These are phyloP conservation scores for Penicillium lividum DNA, from an alignment of 495 filamentous ascomycete genomes.

Conservation along the genomic window DNA sequence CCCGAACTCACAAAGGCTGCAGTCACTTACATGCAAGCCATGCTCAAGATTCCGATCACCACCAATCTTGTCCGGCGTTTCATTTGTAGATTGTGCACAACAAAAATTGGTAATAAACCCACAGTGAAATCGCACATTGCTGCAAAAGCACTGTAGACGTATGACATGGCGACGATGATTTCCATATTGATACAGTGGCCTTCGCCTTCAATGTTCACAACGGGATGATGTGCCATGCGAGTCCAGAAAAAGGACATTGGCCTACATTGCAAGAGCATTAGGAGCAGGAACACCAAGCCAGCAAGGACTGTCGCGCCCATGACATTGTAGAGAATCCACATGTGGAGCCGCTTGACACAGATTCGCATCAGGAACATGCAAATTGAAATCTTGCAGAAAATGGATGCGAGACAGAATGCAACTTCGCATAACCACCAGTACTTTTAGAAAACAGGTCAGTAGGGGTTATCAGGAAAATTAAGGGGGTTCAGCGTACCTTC, in stretches of 20 bases:
- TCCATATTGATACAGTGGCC: constrained; percentile 42
- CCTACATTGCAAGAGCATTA: constrained; percentile 46
- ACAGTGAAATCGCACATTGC: constrained; percentile 46
- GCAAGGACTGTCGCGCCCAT: constrained; percentile 37
- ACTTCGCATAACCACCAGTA: constrained; percentile 49
- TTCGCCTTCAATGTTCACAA: constrained; percentile 11
- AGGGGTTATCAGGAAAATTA: background rate
- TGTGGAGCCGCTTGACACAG: constrained; percentile 36
- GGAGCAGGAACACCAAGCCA: constrained; percentile 40
- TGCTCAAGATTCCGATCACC: constrained; percentile 41
- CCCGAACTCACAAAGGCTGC: background rate
- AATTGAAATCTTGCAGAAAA: constrained; percentile 45
- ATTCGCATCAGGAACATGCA: constrained; percentile 51
- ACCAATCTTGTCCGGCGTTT: constrained; percentile 38
- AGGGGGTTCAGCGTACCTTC: constrained; percentile 7
- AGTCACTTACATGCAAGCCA: constrained; percentile 45
- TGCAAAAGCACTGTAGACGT: constrained; percentile 44
- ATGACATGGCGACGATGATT: constrained; percentile 42
- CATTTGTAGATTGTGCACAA: constrained; percentile 43
- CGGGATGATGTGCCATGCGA: constrained; percentile 26
- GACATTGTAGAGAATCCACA: constrained; percentile 40
- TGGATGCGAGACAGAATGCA: constrained; percentile 43
- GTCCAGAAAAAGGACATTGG: constrained; percentile 47
- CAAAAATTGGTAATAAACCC: constrained; percentile 40
- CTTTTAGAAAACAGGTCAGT: constrained; percentile 3